Percentiles rank a stretch among this genome's conserved stretches.
Conservation (phyloP, 208 protist species). For the Leishmania braziliensis region DNA sequence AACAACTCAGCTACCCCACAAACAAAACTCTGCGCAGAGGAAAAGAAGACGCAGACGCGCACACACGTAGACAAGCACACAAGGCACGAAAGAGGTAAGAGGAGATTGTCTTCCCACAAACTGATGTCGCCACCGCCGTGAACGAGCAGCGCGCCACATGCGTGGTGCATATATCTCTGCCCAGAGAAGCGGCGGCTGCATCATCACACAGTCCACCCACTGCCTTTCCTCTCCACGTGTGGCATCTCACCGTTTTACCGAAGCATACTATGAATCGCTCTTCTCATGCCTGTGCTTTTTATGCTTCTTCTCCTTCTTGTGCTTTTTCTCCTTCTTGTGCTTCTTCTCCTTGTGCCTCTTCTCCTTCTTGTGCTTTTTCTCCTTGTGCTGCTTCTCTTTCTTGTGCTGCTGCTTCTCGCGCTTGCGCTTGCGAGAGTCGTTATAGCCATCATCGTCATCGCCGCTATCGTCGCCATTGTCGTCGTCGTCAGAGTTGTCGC, state of each 20-base stretch:
- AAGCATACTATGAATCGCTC: not conserved
- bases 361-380: slow-evolving; percentile 29
- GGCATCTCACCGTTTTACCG: not conserved
- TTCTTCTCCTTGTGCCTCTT: slow-evolving; percentile 46
- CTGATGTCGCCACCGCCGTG: not conserved
- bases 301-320: not conserved
- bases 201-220: not conserved
- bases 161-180: not conserved
- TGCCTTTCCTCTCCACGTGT: not conserved
- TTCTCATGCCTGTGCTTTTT: not conserved
- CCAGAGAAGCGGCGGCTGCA: not conserved
- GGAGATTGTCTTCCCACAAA: not conserved
- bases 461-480: slow-evolving; percentile 34
- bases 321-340: slow-evolving; percentile 27
- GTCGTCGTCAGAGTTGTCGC: slow-evolving; percentile 31
- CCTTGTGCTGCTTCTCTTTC: slow-evolving; percentile 41
- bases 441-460: slow-evolving; percentile 31
- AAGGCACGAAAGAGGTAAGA: not conserved
- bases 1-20: not conserved
- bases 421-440: slow-evolving; percentile 40
- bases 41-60: not conserved
- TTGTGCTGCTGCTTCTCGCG: slow-evolving; percentile 44
- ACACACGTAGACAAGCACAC: not conserved
- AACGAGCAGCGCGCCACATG: not conserved
- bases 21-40: not conserved